A percentile compares a stretch with the other conserved stretches of the same genome.
phyloP scores from a whole-genome alignment of 805 yeast genomes.

The Kluyveromyces nonfermentans region DNA sequence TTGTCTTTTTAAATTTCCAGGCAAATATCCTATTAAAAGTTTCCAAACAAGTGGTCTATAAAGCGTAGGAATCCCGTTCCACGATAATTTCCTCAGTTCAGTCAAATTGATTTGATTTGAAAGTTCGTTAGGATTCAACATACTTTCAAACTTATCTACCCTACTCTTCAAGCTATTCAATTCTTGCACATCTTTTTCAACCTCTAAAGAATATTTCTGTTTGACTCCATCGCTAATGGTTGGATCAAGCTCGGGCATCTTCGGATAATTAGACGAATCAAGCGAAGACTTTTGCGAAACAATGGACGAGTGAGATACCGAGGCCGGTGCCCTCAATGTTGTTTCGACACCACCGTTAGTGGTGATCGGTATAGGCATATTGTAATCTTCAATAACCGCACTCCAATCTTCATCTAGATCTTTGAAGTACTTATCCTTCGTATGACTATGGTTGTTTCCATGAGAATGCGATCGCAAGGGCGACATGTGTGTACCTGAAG shows the following conservation, averaged over 20 bases:
- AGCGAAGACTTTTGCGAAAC: conserved; percentile 3
- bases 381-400: conserved; percentile 49
- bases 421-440: conserved; percentile 36
- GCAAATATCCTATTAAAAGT: conserved; percentile 77
- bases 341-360: conserved; percentile 24
- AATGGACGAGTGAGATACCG: neutral
- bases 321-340: conserved; percentile 5
- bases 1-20: conserved; percentile 74
- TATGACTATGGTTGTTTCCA: conserved; percentile 11
- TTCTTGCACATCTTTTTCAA: conserved; percentile 31
- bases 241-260: conserved; percentile 21
- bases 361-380: conserved; percentile 26
- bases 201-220: conserved; percentile 20
- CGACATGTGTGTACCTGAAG: neutral
- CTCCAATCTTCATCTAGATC: conserved; percentile 93
- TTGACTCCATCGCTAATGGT: conserved; percentile 15
- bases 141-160: conserved; percentile 55
- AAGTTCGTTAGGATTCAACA: conserved; percentile 40
- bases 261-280: conserved; percentile 20
- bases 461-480: conserved; percentile 6
- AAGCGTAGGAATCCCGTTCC: conserved; percentile 89
- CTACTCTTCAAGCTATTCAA: conserved; percentile 52
- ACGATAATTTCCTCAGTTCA: conserved; percentile 68
- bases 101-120: conserved; percentile 51
- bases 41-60: conserved; percentile 86